These are phyloP conservation scores for Phytopythium cucurbitacearum DNA, from an alignment of 352 stramenopile species.

Conservation along the genomic window DNA sequence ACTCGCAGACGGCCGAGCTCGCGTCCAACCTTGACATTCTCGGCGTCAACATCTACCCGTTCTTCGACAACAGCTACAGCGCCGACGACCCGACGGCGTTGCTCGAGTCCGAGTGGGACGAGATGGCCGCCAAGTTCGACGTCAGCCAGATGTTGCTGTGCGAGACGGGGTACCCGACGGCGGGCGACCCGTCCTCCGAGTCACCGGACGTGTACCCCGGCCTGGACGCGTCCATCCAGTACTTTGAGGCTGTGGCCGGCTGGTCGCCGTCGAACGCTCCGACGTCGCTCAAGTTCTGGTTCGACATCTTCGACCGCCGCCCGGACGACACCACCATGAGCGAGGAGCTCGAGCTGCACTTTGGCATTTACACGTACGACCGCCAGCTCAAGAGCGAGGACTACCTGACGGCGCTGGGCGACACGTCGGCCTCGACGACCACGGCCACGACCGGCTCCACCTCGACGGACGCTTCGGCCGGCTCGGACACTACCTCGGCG, in stretches of 20 bases:
- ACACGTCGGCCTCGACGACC: neutral
- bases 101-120: constrained; percentile 35
- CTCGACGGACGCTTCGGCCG: neutral
- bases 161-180: constrained; percentile 56
- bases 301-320: constrained; percentile 50
- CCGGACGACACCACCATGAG: constrained; percentile 34
- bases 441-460: neutral
- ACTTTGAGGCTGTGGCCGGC: constrained; percentile 16
- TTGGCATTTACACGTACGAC: constrained; percentile 51
- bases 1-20: constrained; percentile 23
- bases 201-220: constrained; percentile 32
- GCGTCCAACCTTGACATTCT: constrained; percentile 37
- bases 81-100: constrained; percentile 30
- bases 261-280: constrained; percentile 18
- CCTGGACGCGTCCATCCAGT: constrained; percentile 23
- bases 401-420: constrained; percentile 13
- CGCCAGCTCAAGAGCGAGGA: constrained; percentile 33
- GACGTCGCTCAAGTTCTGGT: constrained; percentile 48
- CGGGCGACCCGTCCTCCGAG: constrained; percentile 23
- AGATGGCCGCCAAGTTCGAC: constrained; percentile 31
- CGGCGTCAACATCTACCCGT: constrained; percentile 59
- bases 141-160: constrained; percentile 39
- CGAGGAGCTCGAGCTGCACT: constrained; percentile 42
- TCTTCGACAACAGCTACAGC: constrained; percentile 55
- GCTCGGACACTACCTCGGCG: too few relatives aligned